Percentiles rank a stretch among this genome's conserved stretches.
Evolutionary conservation across 2,329 filamentous ascomycete genomes (phyloP).

Genomic region (Fusarium oxysporum): DNA sequence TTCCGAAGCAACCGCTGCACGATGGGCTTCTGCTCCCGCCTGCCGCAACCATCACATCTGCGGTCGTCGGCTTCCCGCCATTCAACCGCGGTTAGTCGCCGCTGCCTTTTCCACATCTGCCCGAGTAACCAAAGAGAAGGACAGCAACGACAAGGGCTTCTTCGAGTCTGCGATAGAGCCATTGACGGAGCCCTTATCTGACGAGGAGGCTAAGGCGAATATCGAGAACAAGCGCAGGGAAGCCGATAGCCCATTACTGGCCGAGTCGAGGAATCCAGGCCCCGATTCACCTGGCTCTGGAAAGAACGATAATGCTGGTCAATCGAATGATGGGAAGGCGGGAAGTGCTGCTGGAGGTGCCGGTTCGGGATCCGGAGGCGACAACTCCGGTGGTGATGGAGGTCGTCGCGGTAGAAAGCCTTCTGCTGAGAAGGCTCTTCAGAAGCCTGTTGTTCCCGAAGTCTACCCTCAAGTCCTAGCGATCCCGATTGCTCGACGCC

Average conservation of each 20-base stretch:
- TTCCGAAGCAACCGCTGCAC: slow-evolving; percentile 40
- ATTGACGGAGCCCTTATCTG: slow-evolving; percentile 60
- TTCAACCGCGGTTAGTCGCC: slow-evolving; percentile 44
- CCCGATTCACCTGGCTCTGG: slow-evolving; percentile 59
- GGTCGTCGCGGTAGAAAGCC: slow-evolving; percentile 79
- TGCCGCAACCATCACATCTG: slow-evolving; percentile 48
- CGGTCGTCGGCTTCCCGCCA: slow-evolving; percentile 48
- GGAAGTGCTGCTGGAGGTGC: slow-evolving; percentile 67
- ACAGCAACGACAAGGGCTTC: slow-evolving; percentile 58
- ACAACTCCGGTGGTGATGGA: slow-evolving; percentile 68
- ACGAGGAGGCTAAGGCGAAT: slow-evolving; percentile 65
- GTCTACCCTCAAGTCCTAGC: slow-evolving; percentile 98
- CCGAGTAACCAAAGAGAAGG: slow-evolving; percentile 52
- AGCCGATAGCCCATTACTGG: slow-evolving; percentile 59
- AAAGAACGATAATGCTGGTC: slow-evolving; percentile 55
- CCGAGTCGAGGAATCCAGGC: slow-evolving; percentile 57
- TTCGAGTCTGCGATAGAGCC: slow-evolving; percentile 61
- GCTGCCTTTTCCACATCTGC: slow-evolving; percentile 54
- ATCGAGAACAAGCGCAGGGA: slow-evolving; percentile 59
- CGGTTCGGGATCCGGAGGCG: slow-evolving; percentile 63
- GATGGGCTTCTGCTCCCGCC: slow-evolving; percentile 46
- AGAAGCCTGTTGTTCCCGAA: slow-evolving; percentile 91
- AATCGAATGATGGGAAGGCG: slow-evolving; percentile 65
- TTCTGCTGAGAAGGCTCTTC: slow-evolving; percentile 77
- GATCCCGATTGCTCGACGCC: slow-evolving; percentile 93